Conservation (phyloP, 257 asterid species). For the Craterostigma plantagineum region DNA sequence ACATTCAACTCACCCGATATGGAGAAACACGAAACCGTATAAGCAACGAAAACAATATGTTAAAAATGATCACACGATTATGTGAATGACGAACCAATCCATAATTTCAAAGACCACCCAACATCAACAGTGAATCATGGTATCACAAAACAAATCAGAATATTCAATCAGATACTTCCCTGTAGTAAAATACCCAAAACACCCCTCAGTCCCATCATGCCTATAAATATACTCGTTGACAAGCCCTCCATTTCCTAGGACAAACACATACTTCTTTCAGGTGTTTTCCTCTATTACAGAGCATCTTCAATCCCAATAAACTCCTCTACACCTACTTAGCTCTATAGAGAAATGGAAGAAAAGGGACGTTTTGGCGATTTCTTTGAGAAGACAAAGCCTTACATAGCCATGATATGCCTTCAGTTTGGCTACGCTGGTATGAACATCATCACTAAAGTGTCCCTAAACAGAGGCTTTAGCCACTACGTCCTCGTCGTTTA, state of each 20-base stretch:
- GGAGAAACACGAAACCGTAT: too few species aligned
- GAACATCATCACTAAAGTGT: conserved; percentile 80
- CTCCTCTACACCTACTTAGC: background rate
- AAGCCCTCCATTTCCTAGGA: conserved; percentile 27
- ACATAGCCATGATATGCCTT: conserved; percentile 65
- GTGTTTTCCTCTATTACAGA: conserved; percentile 42
- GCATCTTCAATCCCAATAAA: background rate
- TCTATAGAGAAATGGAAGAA: conserved; percentile 35
- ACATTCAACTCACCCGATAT: too few species aligned
- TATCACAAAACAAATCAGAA: too few species aligned
- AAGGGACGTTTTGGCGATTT: conserved; percentile 28
- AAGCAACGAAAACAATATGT: too few species aligned
- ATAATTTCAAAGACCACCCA: conserved; percentile 11
- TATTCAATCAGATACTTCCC: conserved; percentile 32
- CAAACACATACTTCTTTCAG: conserved; percentile 31
- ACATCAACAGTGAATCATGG: too few species aligned
- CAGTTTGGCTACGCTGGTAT: conserved; percentile 96
- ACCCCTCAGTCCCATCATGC: conserved; percentile 8
- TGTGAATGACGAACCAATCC: too few species aligned
- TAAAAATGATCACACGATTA: too few species aligned
- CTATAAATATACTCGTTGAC: conserved; percentile 28
- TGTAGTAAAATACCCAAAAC: conserved; percentile 8
- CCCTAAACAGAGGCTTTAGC: conserved; percentile 85
- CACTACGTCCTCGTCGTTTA: conserved; percentile 88
- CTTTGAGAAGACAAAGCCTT: conserved; percentile 47